phyloP scores from a whole-genome alignment of 2,329 filamentous ascomycete species.

The Talaromyces sp. region DNA sequence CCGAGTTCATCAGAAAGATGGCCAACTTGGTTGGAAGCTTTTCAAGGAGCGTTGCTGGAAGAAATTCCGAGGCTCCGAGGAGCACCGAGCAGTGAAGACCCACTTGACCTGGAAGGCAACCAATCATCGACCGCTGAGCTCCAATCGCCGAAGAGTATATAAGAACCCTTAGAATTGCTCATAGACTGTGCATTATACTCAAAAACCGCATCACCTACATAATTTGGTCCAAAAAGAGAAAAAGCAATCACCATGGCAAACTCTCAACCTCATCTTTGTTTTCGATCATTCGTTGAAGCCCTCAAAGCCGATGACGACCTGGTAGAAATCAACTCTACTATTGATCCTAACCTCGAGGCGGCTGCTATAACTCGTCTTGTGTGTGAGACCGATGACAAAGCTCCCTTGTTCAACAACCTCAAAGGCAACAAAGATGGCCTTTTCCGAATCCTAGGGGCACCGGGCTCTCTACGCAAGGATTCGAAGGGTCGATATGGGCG shows the following conservation, averaged over 20 bases:
- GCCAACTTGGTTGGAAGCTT: not conserved
- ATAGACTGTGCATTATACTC: not conserved
- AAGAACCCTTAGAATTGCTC: not conserved
- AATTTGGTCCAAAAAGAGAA: not conserved
- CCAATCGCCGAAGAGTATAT: not conserved
- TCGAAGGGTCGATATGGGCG: slow-evolving; percentile 33
- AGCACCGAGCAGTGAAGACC: not conserved
- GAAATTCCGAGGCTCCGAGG: not conserved
- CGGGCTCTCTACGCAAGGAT: slow-evolving; percentile 32
- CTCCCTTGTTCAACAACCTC: slow-evolving; percentile 49
- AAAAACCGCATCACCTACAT: not conserved
- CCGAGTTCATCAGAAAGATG: not conserved
- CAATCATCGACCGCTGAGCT: not conserved
- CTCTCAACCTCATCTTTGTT: slow-evolving; percentile 24
- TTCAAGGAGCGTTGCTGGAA: not conserved
- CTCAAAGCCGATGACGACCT: slow-evolving; percentile 37
- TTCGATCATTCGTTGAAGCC: slow-evolving; percentile 38
- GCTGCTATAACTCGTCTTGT: slow-evolving; percentile 44
- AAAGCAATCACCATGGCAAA: not conserved
- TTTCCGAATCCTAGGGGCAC: slow-evolving; percentile 44
- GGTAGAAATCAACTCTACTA: slow-evolving; percentile 35
- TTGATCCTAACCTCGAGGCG: slow-evolving; percentile 43
- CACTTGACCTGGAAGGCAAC: not conserved
- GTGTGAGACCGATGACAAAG: slow-evolving; percentile 42
- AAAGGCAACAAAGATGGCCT: slow-evolving; percentile 42